Evolutionary conservation across 495 filamentous ascomycete species (phyloP), one percentile per base, ranked within the genome.

Genomic region (Saxophila tyrrhenica): DNA sequence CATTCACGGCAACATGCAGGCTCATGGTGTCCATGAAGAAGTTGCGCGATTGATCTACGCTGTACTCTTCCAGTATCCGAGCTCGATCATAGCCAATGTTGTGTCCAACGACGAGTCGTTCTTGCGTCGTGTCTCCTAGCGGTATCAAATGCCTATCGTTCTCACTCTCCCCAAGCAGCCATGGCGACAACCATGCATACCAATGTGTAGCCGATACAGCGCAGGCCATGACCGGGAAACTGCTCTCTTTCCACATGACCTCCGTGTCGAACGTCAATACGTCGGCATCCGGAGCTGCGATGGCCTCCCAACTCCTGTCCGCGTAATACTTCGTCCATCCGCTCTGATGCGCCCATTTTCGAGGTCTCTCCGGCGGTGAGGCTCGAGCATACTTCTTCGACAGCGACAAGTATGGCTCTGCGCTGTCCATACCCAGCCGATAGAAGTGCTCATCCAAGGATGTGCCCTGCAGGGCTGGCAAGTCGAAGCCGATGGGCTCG

Each of bases 11-110:
- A 8, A 96, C 90, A 65, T 99, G 92, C 48, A 99, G 74, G 9
- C 89, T 95, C 92, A 99, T 99, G 1, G 92, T 99, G 71, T 99
- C 92, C 23, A 99, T 66, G 62, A 95, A 99, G 41, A 79, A 87
- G 59, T 87, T 97, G 49, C 79, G 80, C 22, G 87, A 81, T 65
- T 94, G 89, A 48, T 76, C 69, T 39, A 96, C 65, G 61, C 83
- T 75, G 65, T 99, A 99, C 66, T 99, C 92, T 66, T 99, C 92
- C 11, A 78, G 64, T 48, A 95, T 79, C 23, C 94, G 79, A 21
- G 91, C 89, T 11, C 92, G 77, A 65, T 99, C 92, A 64, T 92
- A 99, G 23, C 94, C 94, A 50, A 99, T 83, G 60, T 99, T 97
- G 66, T 99, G 92, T 15, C 92, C 92, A 25, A 96, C 79, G 25